Percentiles rank a stretch among this genome's conserved stretches.
phyloP scores from a whole-genome alignment of 148 eudicot species.

The Fagopyrum esculentum region DNA sequence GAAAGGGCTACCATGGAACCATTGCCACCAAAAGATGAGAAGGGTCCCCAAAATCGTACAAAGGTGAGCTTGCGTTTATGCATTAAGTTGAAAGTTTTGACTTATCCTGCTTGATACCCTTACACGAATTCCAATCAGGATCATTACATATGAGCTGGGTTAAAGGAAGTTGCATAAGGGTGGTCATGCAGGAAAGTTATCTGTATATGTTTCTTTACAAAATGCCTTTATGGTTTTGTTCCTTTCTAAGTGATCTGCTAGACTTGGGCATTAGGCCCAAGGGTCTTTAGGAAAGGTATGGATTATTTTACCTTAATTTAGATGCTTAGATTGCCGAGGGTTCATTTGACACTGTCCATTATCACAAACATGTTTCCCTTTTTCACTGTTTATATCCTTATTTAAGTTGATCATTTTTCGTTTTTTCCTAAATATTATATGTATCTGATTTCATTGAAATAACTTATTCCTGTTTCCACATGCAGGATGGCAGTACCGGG shows the following conservation, averaged over 20 bases:
- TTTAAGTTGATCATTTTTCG: not conserved
- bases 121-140: not conserved
- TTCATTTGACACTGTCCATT: not conserved
- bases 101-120: conserved; percentile 5
- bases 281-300: too few species aligned
- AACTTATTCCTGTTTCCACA: conserved; percentile 1
- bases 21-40: conserved; percentile 88
- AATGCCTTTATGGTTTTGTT: not conserved
- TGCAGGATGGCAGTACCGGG: conserved; percentile 74
- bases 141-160: not conserved
- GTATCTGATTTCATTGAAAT: not conserved
- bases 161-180: conserved; percentile 4
- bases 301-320: too few species aligned
- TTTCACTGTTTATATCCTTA: not conserved
- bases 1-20: conserved; percentile 84
- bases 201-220: not conserved
- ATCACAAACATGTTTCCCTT: not conserved
- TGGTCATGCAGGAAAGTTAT: conserved; percentile 9
- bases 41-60: conserved; percentile 89
- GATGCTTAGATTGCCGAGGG: too few species aligned
- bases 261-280: too few species aligned
- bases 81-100: not conserved
- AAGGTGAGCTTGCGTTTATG: conserved; percentile 43
- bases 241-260: not conserved
- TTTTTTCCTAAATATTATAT: not conserved